Conservation (phyloP, 768 basidiomycete genomes). For the Tubosaeta sp. region DNA sequence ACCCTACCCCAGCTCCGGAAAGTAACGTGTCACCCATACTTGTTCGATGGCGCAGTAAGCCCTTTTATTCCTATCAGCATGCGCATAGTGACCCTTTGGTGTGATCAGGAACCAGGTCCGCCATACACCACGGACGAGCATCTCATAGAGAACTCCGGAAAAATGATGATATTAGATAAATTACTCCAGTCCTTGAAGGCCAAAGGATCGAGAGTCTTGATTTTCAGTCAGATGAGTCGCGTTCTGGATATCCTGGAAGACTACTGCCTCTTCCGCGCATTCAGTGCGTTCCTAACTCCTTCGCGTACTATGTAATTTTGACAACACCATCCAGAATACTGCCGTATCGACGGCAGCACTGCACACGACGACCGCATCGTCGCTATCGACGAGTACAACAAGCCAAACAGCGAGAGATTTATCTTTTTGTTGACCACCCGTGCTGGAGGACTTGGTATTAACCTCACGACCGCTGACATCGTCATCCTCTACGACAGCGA, state of each 20-base stretch:
- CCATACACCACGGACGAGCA: slow-evolving; percentile 99
- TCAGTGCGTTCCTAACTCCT: slow-evolving; percentile 52
- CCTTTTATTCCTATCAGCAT: neutral
- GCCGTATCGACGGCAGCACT: slow-evolving; percentile 93
- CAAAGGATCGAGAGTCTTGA: slow-evolving; percentile 92
- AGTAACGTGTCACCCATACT: slow-evolving; percentile 87
- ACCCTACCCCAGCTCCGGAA: slow-evolving; percentile 51
- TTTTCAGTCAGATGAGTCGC: slow-evolving; percentile 99
- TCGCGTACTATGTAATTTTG: slow-evolving; percentile 1
- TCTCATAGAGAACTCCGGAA: slow-evolving; percentile 88
- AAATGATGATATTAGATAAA: slow-evolving; percentile 98
- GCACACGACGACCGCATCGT: slow-evolving; percentile 94
- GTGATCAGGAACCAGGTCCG: slow-evolving; percentile 82
- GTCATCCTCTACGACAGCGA: slow-evolving; percentile 96
- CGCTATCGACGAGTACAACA: slow-evolving; percentile 98
- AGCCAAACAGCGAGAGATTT: slow-evolving; percentile 89
- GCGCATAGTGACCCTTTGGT: neutral
- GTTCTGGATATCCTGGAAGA: slow-evolving; percentile 95
- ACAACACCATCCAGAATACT: slow-evolving; percentile 62
- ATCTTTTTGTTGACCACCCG: slow-evolving; percentile 96
- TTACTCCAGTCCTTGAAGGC: slow-evolving; percentile 81
- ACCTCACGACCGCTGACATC: slow-evolving; percentile 90
- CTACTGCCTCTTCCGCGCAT: slow-evolving; percentile 87
- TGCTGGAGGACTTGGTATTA: slow-evolving; percentile 96
- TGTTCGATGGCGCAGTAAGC: slow-evolving; percentile 86